Evolutionary conservation across 2,329 filamentous ascomycete species (phyloP).

Genomic region (Cladophialophora immunda): DNA sequence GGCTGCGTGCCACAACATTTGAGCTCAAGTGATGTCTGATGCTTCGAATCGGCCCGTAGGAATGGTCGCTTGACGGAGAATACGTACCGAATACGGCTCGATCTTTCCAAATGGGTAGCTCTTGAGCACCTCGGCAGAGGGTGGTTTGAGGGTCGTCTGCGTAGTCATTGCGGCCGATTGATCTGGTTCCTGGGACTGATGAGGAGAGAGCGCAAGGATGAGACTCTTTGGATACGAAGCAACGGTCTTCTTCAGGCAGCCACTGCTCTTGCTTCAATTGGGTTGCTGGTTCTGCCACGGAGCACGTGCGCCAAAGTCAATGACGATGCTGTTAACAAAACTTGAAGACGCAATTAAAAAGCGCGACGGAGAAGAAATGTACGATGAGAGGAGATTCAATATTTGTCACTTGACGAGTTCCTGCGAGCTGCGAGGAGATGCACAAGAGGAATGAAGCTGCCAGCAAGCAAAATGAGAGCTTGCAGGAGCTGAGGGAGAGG

Average conservation of each 20-base stretch:
- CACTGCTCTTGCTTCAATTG: not conserved
- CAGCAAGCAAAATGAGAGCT: not conserved
- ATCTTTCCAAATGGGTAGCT: constrained; percentile 41
- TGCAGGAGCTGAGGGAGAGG: not conserved
- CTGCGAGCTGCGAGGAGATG: not conserved
- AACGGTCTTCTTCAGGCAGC: not conserved
- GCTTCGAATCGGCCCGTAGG: not conserved
- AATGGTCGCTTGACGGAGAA: not conserved
- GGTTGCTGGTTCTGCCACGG: not conserved
- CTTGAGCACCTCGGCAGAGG: constrained; percentile 29
- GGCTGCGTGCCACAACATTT: not conserved
- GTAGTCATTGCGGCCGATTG: constrained; percentile 13
- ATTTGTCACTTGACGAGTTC: not conserved
- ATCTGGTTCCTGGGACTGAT: not conserved
- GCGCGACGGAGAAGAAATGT: not conserved
- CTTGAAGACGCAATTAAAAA: not conserved
- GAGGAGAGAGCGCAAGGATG: not conserved
- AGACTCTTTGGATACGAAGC: not conserved
- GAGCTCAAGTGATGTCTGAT: not conserved
- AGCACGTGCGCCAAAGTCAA: not conserved
- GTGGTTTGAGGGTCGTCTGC: constrained; percentile 33
- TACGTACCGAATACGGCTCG: constrained; percentile 39
- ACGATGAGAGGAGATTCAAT: constrained; percentile 4
- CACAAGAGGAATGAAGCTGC: not conserved
- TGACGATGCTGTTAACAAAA: not conserved